phyloP scores from a whole-genome alignment of 2,329 filamentous ascomycete species.

The Erysiphe pulchra region DNA sequence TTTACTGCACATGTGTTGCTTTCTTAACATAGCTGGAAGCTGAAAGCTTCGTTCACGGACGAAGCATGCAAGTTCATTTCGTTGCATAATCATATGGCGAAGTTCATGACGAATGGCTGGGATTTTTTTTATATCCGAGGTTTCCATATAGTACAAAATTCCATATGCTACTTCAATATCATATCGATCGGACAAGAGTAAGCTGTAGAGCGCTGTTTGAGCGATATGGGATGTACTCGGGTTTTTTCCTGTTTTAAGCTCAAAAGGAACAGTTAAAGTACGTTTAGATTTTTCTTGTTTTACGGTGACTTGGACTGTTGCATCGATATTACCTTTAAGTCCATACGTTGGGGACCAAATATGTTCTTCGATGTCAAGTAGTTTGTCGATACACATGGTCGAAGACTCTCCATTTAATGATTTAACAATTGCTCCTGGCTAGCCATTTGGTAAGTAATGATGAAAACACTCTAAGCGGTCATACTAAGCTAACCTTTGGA shows the following conservation, averaged over 20 bases:
- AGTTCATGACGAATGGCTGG: slow-evolving; percentile 70
- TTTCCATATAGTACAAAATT: slow-evolving; percentile 86
- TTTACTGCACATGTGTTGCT: slow-evolving; percentile 52
- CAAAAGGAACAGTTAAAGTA: slow-evolving; percentile 69
- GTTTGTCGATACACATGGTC: slow-evolving; percentile 68
- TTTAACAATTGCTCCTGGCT: slow-evolving; percentile 47
- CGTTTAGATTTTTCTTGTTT: slow-evolving; percentile 37
- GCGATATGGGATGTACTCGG: slow-evolving; percentile 64
- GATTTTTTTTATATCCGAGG: slow-evolving; percentile 61
- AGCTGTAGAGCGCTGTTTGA: slow-evolving; percentile 82
- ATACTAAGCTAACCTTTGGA: slow-evolving; percentile 29
- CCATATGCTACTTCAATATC: slow-evolving; percentile 79
- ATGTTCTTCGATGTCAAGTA: slow-evolving; percentile 92
- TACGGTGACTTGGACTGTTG: slow-evolving; percentile 74
- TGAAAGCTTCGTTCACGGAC: slow-evolving; percentile 56
- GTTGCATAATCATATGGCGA: slow-evolving; percentile 87
- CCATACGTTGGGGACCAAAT: slow-evolving; percentile 97
- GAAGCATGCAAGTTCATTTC: slow-evolving; percentile 69
- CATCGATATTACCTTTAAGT: slow-evolving; percentile 91
- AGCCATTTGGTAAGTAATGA: slow-evolving; percentile 1
- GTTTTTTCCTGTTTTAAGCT: slow-evolving; percentile 82
- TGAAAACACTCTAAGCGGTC: not conserved
- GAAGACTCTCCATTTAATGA: slow-evolving; percentile 54
- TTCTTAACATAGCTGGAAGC: slow-evolving; percentile 67
- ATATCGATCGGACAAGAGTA: slow-evolving; percentile 81